phyloP scores from a whole-genome alignment of 2,329 filamentous ascomycete genomes.

The Lecanicillium sp. region DNA sequence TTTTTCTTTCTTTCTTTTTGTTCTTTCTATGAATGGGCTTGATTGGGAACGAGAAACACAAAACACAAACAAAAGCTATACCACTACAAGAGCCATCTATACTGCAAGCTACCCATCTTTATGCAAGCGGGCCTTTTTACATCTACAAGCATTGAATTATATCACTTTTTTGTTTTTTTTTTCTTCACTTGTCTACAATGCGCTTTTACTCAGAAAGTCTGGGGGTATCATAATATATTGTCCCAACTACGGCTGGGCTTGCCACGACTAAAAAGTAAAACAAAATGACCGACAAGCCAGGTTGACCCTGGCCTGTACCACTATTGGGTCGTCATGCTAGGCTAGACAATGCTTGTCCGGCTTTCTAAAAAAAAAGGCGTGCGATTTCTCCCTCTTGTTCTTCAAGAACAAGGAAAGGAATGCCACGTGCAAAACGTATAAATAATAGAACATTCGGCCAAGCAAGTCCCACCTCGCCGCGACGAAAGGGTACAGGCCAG shows the following conservation, averaged over 20 bases:
- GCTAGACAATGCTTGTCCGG: constrained; percentile 1
- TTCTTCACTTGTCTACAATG: neutral
- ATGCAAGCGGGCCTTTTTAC: neutral
- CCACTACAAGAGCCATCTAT: no score
- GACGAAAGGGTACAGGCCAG: constrained; percentile 2
- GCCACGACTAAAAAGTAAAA: constrained; percentile 24
- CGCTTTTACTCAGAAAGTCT: neutral
- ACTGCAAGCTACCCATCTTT: no score
- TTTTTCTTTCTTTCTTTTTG: constrained; percentile 2
- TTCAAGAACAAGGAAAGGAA: neutral
- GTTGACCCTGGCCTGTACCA: constrained; percentile 26
- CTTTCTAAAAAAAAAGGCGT: neutral
- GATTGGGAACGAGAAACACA: no score
- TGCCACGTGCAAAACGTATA: neutral
- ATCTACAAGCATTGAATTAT: neutral
- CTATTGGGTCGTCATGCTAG: constrained; percentile 19
- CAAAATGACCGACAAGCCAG: constrained; percentile 31
- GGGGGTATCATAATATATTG: constrained; percentile 19
- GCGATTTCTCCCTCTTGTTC: neutral
- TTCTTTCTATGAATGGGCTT: no score
- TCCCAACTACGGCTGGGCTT: constrained; percentile 30
- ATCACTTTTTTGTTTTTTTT: neutral
- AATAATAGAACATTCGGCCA: neutral
- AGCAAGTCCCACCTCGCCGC: neutral
- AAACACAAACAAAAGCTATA: no score